A percentile compares a stretch with the other conserved stretches of the same genome.
Evolutionary conservation across 208 protist genomes (phyloP).

Genomic region (Tritrichomonas foetus): DNA sequence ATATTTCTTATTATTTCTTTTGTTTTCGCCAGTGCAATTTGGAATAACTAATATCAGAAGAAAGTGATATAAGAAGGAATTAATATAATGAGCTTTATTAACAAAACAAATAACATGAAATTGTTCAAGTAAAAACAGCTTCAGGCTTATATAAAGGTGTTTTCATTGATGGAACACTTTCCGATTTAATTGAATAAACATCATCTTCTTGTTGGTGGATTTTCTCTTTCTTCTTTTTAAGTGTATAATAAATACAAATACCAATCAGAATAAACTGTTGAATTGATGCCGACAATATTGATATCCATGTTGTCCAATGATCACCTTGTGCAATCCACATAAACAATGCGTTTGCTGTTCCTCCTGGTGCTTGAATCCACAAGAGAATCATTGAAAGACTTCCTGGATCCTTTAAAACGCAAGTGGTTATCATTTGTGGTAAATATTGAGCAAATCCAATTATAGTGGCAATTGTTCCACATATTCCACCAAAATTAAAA

Average conservation of each 20-base stretch:
- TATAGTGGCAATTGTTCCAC: neutral
- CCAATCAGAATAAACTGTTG: neutral
- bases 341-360: neutral
- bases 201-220: no score
- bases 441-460: neutral
- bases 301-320: slow-evolving; percentile 27
- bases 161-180: no score
- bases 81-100: no score
- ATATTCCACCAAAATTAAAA: neutral
- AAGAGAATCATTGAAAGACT: neutral
- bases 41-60: no score
- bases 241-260: neutral
- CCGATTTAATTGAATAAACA: no score
- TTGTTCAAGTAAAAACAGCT: no score
- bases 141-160: no score
- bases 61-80: no score
- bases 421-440: slow-evolving; percentile 24
- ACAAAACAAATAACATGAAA: no score
- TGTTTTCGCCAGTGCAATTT: no score
- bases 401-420: neutral
- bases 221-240: neutral
- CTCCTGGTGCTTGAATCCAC: neutral
- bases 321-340: neutral
- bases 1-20: no score
- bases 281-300: neutral